Base-by-base conservation (phyloP, 75 land plant species). In the Azolla pinnata region DNA sequence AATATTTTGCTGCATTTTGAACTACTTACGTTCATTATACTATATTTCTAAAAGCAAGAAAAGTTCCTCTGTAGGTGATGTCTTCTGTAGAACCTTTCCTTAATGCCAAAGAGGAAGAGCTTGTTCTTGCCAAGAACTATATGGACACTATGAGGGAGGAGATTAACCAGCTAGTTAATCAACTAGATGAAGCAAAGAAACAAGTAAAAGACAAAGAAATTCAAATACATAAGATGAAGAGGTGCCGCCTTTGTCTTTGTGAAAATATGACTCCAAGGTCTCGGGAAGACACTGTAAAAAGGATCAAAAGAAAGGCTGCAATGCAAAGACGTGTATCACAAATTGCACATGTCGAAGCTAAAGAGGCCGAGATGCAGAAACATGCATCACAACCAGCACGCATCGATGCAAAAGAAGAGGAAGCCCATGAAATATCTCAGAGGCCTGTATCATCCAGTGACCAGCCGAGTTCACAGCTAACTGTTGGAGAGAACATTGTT, bases 181-280 rank as follows among this genome's bases (percentile, higher is more conserved):
- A 66, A 35, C 50, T 58, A 12, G 51, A 60, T 5, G 31, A 48
- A 26, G 45, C n/a, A 28, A 53, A 38, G 56, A 57, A 30, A 2
- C 30, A 66, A 45, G 45, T 73, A 1, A 73, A 62, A 49, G 60
- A 66, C 23, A 62, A 45, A 44, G 64, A 66, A 12, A 4, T 56
- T 10, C 62, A 73, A 28, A 18, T 66, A 14, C 12, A 54, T 0
- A 69, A 56, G 38, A 49, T 73, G 31, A 60, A 73, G 30, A 52
- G 75, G 40, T 73, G 75, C 21, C 75, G 75, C 29, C 70, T 73
- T 25, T 73, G 75, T 34, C 52, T 64, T 19, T 60, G 73, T 34
- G 75, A 67, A 48, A 73, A 73, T 55, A 35, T 73, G 62, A 66
- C 75, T 12, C 75, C 75, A 29, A 70, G 75, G 29, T 54, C 75